Base-by-base conservation (phyloP, 148 eudicot species). In the Silene uniflora region DNA sequence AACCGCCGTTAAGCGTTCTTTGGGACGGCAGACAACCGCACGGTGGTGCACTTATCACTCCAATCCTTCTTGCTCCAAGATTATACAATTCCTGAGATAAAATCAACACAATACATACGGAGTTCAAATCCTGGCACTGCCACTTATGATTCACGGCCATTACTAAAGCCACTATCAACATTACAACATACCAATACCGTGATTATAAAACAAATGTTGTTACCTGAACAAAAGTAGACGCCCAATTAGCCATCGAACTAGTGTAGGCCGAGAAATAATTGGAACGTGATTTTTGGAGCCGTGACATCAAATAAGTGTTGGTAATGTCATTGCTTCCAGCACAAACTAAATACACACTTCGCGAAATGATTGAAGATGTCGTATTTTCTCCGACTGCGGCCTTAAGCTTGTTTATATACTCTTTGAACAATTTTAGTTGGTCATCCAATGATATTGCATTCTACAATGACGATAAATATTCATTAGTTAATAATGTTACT, bases 11-110 rank as follows among this genome's bases (percentile, higher is more conserved):
- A 29, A 91, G 35, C 12, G 87, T 87, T 75, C 91, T 85, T 69
- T 87, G 91, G n/a, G 93, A 86, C 16, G 93, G 96, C 6, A 89
- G 49, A 73, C 96, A 91, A 5, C 96, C 96, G 7, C 84, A 69
- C 0, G 96, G 91, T 13, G 96, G 96, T 21, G 83, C 69, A 18
- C 83, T 76, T 42, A 84, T 59, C 24, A 91, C 83, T 14, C 84
- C 90, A 3, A 91, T 86, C 62, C 80, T 75, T 32, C 93, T 85
- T 35, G 87, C 93, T n/a, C 96, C 96, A 4, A 80, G 24, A 18
- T 29, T 27, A 25, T 91, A 86, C 79, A 91, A 68, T 22, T 87
- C 87, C 89, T 90, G 29, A 7, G 2, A 29, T 23, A 52, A 13
- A 49, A 29, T 3, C 1, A 3, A n/a, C n/a, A n/a, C n/a, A n/a